A percentile compares a stretch with the other conserved stretches of the same genome.
phyloP scores from a whole-genome alignment of 75 land plant genomes.

The Pinus taeda region DNA sequence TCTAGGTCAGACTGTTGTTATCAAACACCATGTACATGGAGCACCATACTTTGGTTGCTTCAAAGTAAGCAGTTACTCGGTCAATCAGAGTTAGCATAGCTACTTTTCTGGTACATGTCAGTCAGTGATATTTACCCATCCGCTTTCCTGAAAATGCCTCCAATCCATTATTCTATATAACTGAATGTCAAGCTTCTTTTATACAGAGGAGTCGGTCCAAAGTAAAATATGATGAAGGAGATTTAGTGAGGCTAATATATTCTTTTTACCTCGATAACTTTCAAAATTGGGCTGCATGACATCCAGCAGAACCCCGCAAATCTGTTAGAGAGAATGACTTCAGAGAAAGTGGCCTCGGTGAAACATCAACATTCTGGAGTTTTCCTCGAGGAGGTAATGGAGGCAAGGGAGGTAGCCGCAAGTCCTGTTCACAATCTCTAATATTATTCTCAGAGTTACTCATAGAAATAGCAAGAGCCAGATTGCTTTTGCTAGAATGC shows the following conservation, averaged over 20 bases:
- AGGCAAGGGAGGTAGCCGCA: conserved; percentile 2
- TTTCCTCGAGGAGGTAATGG: conserved; percentile 17
- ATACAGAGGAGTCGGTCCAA: background rate
- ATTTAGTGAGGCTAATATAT: background rate
- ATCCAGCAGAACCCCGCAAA: conserved; percentile 14
- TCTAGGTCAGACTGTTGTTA: background rate
- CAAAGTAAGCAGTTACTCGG: background rate
- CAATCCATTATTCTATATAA: background rate
- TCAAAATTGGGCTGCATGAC: conserved; percentile 3
- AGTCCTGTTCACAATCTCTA: conserved; percentile 10
- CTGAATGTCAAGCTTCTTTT: background rate
- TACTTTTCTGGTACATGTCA: background rate
- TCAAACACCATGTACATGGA: conserved; percentile 4
- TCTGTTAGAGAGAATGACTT: conserved; percentile 39
- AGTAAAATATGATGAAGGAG: background rate
- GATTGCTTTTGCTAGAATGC: conserved; percentile 27
- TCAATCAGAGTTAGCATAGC: background rate
- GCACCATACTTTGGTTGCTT: background rate
- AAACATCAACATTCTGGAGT: conserved; percentile 12
- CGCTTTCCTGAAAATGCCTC: background rate
- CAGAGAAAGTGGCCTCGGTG: conserved; percentile 2
- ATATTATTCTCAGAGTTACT: conserved; percentile 15
- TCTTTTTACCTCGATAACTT: conserved; percentile 3
- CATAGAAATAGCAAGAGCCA: conserved; percentile 32
- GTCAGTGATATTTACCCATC: background rate